Evolutionary conservation across 176 grass and related monocot genomes (phyloP), one percentile per base, ranked within the genome.

Genomic region (Oryza rufipogon): DNA sequence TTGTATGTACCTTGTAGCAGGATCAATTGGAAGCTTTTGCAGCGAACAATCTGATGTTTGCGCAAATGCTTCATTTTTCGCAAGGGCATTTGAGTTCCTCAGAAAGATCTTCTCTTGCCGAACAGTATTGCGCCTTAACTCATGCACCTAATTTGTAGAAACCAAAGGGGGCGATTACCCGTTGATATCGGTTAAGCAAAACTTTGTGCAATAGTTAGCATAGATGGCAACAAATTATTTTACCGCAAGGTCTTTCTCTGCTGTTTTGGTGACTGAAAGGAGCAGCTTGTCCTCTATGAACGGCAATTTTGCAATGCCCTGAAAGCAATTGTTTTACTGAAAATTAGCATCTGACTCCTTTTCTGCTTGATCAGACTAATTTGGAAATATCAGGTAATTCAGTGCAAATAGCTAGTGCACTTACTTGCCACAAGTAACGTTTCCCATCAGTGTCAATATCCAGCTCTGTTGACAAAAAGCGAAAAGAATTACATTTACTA

Each of bases 381-480:
- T 54, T 58, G 47, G 16, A 67, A 79, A 38, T 80, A 61, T 64
- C 33, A 44, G 9, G 36, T 33, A 2, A 49, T 48, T 48, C 41
- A 56, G 14, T 76, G 20, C 54, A 47, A 33, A 0, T 34, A 52
- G 49, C 54, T 58, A 33, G 34, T 26, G 20, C 33, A 88, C 83
- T 86, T 89, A 94, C 89, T 70, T 91, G 76, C 92, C 86, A 91
- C 30, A 78, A 46, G 78, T 82, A 91, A 15, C 76, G 89, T 81
- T 87, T 89, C 22, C 86, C 89, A 67, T 87, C 60, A 4, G 81
- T 94, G 64, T 94, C 92, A 11, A 89, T 82, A 80, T 91, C 56
- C 44, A 89, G 46, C 38, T 94, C 92, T 86, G 67, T 22, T 17
- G 14, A 72, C 9, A 64, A 76, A 67, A 79, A 2, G 7, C 17